Percentiles rank a stretch among this genome's conserved stretches.
These are phyloP conservation scores for Sporothrix mexicana DNA, from an alignment of 2,329 filamentous ascomycete genomes.

Conservation along the genomic window DNA sequence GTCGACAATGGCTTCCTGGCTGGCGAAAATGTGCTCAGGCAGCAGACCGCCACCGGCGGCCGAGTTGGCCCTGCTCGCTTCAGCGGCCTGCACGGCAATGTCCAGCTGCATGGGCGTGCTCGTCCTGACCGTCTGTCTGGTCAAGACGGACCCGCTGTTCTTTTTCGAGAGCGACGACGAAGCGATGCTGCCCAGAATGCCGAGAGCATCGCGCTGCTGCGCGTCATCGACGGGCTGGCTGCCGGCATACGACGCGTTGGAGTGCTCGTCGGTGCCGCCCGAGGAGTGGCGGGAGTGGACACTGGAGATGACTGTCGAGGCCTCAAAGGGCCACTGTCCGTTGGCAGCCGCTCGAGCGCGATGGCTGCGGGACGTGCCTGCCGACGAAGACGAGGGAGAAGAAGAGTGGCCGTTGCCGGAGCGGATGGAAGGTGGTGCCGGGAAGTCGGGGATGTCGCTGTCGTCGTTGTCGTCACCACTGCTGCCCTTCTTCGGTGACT, in stretches of 20 bases:
- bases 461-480: not conserved
- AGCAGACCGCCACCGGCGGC: not conserved
- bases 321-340: slow-evolving; percentile 37
- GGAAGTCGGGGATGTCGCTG: slow-evolving; percentile 35
- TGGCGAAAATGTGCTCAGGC: slow-evolving; percentile 15
- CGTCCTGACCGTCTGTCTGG: slow-evolving; percentile 29
- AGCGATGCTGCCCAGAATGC: slow-evolving; percentile 28
- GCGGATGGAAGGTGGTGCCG: slow-evolving; percentile 29
- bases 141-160: slow-evolving; percentile 23
- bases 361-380: not conserved
- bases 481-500: too few species aligned
- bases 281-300: slow-evolving; percentile 24
- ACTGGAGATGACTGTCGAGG: slow-evolving; percentile 36
- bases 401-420: not conserved
- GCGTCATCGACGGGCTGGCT: slow-evolving; percentile 14
- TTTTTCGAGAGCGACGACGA: slow-evolving; percentile 24
- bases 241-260: not conserved
- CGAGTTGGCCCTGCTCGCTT: not conserved
- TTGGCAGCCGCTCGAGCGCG: not conserved
- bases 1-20: slow-evolving; percentile 36
- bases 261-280: not conserved
- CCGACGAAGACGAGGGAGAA: slow-evolving; percentile 4
- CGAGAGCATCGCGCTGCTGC: slow-evolving; percentile 27
- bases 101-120: slow-evolving; percentile 29
- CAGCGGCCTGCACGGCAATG: slow-evolving; percentile 1